A percentile compares a stretch with the other conserved stretches of the same genome.
phyloP scores from a whole-genome alignment of 306 rosid species.

The Albizia julibrissin region DNA sequence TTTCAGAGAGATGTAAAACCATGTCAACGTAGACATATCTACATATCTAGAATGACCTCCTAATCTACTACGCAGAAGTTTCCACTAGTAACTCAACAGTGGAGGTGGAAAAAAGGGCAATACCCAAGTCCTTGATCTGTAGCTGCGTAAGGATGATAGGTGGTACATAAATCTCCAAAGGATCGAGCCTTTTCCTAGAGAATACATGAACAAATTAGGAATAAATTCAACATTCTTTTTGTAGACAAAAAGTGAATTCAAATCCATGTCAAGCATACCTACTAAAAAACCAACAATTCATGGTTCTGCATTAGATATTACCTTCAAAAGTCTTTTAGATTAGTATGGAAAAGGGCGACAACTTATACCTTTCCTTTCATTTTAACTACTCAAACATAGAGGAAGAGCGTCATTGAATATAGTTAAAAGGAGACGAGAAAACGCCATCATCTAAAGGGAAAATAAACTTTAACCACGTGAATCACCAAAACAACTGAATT shows the following conservation, averaged over 20 bases:
- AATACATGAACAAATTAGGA: slow-evolving; percentile 18
- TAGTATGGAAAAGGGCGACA: not conserved
- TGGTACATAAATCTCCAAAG: slow-evolving; percentile 82
- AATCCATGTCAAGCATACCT: slow-evolving; percentile 2
- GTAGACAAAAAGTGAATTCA: not conserved
- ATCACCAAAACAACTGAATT: not conserved
- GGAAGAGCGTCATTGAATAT: not conserved
- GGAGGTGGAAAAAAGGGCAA: slow-evolving; percentile 19
- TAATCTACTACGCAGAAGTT: not conserved
- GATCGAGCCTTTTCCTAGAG: slow-evolving; percentile 82
- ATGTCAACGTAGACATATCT: not conserved
- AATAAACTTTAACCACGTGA: not conserved
- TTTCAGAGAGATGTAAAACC: slow-evolving; percentile 6
- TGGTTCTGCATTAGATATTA: not conserved
- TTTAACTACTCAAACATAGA: not conserved
- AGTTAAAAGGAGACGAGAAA: not conserved
- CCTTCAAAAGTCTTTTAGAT: not conserved
- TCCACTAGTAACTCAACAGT: not conserved
- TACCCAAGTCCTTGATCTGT: slow-evolving; percentile 89
- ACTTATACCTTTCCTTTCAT: not conserved
- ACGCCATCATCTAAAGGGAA: not conserved
- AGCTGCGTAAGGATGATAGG: slow-evolving; percentile 80
- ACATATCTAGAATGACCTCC: slow-evolving; percentile 9
- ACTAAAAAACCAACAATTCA: not conserved
- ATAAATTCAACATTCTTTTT: slow-evolving; percentile 7